phyloP scores from a whole-genome alignment of 768 basidiomycete species.

The Boletus insuetus region DNA sequence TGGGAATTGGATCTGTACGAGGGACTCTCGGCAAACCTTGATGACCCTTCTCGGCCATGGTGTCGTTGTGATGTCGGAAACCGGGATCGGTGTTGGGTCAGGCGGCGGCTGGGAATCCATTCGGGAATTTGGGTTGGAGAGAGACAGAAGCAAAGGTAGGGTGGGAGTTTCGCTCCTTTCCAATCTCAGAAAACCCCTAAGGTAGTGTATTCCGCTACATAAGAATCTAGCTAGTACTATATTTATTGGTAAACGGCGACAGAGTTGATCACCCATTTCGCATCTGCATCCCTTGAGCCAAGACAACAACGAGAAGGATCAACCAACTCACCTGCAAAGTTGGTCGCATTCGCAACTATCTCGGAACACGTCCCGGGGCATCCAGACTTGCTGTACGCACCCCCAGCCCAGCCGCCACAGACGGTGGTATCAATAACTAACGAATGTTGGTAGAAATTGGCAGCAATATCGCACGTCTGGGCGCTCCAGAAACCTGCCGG shows the following conservation, averaged over 20 bases:
- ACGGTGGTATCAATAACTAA: constrained; percentile 42
- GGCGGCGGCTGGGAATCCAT: constrained; percentile 38
- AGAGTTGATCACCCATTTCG: constrained; percentile 57
- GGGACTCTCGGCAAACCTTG: constrained; percentile 40
- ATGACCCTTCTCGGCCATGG: constrained; percentile 49
- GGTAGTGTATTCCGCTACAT: no score
- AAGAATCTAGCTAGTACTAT: not conserved
- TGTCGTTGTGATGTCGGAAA: constrained; percentile 49
- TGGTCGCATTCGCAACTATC: constrained; percentile 52
- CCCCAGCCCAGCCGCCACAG: constrained; percentile 32
- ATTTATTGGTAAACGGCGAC: constrained; percentile 48
- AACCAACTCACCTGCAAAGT: constrained; percentile 43
- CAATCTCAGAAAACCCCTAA: not conserved
- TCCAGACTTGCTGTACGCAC: constrained; percentile 27
- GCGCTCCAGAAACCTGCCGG: constrained; percentile 54
- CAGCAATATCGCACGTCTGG: constrained; percentile 43
- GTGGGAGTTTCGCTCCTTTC: constrained; percentile 33
- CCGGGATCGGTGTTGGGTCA: constrained; percentile 40
- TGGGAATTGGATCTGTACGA: not conserved
- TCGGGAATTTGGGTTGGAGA: constrained; percentile 22
- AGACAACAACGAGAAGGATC: not conserved
- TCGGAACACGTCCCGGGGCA: constrained; percentile 44
- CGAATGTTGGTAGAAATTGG: constrained; percentile 52
- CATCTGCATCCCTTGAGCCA: constrained; percentile 33
- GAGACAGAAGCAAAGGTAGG: constrained; percentile 24